These are phyloP conservation scores for Yarrowia bubula DNA, from an alignment of 805 yeast genomes.

Conservation along the genomic window DNA sequence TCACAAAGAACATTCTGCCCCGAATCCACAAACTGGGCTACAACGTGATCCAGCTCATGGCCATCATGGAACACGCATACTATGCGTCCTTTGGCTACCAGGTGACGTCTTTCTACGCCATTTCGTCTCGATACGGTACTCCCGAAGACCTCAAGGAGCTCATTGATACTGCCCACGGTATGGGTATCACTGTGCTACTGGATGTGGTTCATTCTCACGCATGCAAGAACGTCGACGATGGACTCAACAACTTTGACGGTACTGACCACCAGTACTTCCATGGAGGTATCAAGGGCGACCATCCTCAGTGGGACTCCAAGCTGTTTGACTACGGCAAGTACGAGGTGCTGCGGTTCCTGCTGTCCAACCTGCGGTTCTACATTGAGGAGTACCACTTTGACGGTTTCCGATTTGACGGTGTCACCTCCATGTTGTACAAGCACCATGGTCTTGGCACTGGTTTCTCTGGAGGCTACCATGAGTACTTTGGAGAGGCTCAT, in stretches of 20 bases:
- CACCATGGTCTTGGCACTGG: slow-evolving; percentile 91
- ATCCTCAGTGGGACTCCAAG: slow-evolving; percentile 95
- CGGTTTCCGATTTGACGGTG: slow-evolving; percentile 97
- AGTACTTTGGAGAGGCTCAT: slow-evolving; percentile 66
- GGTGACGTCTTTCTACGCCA: slow-evolving; percentile 87
- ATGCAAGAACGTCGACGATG: slow-evolving; percentile 90
- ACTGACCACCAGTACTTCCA: slow-evolving; percentile 95
- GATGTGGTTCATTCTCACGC: slow-evolving; percentile 97
- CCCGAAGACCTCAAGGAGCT: slow-evolving; percentile 93
- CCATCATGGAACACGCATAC: slow-evolving; percentile 97
- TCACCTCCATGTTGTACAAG: slow-evolving; percentile 83
- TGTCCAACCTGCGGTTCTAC: slow-evolving; percentile 80
- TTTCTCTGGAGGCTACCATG: slow-evolving; percentile 89
- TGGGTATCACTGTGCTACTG: slow-evolving; percentile 80
- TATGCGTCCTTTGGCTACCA: slow-evolving; percentile 99
- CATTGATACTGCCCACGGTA: slow-evolving; percentile 84
- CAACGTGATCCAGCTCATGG: slow-evolving; percentile 94
- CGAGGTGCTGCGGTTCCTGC: slow-evolving; percentile 83
- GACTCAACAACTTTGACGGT: slow-evolving; percentile 89
- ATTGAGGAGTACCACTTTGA: slow-evolving; percentile 83
- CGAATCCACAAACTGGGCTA: slow-evolving; percentile 80
- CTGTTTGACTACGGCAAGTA: slow-evolving; percentile 87
- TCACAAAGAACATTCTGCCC: slow-evolving; percentile 78
- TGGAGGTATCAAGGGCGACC: slow-evolving; percentile 83
- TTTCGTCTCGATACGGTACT: slow-evolving; percentile 85